phyloP scores from a whole-genome alignment of 768 basidiomycete species.

The Coprinellus micaceus region DNA sequence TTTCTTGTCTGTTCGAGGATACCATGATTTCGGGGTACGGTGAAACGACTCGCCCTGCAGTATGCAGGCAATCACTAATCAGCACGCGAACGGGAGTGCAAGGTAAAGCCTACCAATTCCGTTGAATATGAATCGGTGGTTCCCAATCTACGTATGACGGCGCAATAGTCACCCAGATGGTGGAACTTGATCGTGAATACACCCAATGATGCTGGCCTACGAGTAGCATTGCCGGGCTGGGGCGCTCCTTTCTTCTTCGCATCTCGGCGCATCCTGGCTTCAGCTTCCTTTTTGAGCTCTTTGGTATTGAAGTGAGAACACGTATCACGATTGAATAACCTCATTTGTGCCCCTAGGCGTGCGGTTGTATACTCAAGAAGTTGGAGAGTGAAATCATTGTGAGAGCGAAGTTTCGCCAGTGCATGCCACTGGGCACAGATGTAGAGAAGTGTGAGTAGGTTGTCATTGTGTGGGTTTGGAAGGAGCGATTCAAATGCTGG shows the following conservation, averaged over 20 bases:
- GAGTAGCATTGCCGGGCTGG: background rate
- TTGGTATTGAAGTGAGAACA: no score
- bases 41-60: background rate
- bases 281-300: slow-evolving; percentile 1
- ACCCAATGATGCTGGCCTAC: background rate
- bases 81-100: background rate
- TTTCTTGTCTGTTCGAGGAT: background rate
- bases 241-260: background rate
- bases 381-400: slow-evolving; percentile 4
- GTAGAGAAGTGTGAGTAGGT: background rate
- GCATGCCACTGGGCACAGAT: slow-evolving; percentile 5
- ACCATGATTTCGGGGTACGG: background rate
- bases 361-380: background rate
- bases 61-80: no score
- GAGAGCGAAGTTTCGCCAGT: slow-evolving; percentile 10
- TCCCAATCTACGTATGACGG: background rate
- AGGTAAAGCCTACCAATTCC: background rate
- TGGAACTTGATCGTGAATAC: background rate
- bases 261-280: background rate
- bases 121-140: background rate
- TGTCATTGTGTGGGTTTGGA: background rate
- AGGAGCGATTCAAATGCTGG: slow-evolving; percentile 9
- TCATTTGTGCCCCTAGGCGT: background rate
- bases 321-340: background rate
- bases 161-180: background rate